These are phyloP conservation scores for Paecilomyces niveus DNA, from an alignment of 2,329 filamentous ascomycete species.

Conservation along the genomic window DNA sequence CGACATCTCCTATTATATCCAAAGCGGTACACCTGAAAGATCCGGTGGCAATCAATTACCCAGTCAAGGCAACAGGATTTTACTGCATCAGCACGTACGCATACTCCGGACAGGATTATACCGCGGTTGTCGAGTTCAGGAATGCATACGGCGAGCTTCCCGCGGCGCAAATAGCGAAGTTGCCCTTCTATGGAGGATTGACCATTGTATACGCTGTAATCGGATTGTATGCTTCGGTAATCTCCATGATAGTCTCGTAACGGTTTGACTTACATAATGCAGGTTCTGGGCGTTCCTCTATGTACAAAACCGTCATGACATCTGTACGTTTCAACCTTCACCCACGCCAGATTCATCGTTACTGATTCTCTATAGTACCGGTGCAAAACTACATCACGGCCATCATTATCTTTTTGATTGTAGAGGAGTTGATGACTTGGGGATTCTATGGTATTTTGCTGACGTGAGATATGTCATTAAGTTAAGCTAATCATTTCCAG, in stretches of 20 bases:
- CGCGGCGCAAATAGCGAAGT: conserved; percentile 89
- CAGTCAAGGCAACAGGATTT: conserved; percentile 84
- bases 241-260: not conserved
- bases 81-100: conserved; percentile 82
- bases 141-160: conserved; percentile 96
- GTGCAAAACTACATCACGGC: conserved; percentile 99
- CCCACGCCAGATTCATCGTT: not conserved
- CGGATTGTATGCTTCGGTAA: conserved; percentile 48
- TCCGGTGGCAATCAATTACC: conserved; percentile 66
- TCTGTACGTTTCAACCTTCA: conserved; percentile 49
- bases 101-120: conserved; percentile 63
- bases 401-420: conserved; percentile 84
- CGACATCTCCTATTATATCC: conserved; percentile 67
- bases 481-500: conserved; percentile 43
- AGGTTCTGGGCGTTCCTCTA: conserved; percentile 93
- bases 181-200: conserved; percentile 93
- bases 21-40: conserved; percentile 76
- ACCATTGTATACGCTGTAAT: conserved; percentile 90
- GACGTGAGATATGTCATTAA: not conserved
- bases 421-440: conserved; percentile 98
- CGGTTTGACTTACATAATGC: conserved; percentile 12
- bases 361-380: conserved; percentile 55
- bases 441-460: conserved; percentile 72
- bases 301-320: conserved; percentile 87
- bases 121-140: conserved; percentile 79